phyloP scores from a whole-genome alignment of 768 basidiomycete genomes.

The Lactarius pseudohatsudake region DNA sequence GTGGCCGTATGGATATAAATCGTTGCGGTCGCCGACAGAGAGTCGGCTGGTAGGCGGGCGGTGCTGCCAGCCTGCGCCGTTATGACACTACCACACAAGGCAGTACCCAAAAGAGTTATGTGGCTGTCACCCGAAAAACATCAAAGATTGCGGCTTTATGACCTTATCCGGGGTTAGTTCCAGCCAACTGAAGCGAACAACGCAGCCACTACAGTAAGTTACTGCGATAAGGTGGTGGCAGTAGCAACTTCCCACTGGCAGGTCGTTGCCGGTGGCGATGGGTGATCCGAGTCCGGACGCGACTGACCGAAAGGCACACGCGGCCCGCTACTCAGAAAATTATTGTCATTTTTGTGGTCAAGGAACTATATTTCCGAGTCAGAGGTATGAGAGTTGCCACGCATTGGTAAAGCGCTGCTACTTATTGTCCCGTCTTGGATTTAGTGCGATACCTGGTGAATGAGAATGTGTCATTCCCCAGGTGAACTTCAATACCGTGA shows the following conservation, averaged over 20 bases:
- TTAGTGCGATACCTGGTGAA: neutral
- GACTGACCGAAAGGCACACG: no score
- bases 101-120: neutral
- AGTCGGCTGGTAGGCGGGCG: neutral
- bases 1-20: slow-evolving; percentile 6
- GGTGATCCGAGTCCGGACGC: no score
- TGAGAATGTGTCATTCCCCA: neutral
- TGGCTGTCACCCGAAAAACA: neutral
- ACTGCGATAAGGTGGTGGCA: neutral
- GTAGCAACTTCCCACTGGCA: neutral
- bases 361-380: neutral
- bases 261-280: no score
- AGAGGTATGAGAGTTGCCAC: neutral
- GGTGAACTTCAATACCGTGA: neutral
- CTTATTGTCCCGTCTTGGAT: neutral
- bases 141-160: neutral
- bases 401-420: neutral
- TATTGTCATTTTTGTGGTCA: neutral
- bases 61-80: neutral
- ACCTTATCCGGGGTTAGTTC: slow-evolving; percentile 1
- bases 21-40: neutral
- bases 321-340: no score
- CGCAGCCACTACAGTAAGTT: neutral
- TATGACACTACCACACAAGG: neutral
- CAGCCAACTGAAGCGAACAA: neutral